Conservation (phyloP, 2,329 filamentous ascomycete genomes). For the Ophiocordyceps camponoti-saundersi region DNA sequence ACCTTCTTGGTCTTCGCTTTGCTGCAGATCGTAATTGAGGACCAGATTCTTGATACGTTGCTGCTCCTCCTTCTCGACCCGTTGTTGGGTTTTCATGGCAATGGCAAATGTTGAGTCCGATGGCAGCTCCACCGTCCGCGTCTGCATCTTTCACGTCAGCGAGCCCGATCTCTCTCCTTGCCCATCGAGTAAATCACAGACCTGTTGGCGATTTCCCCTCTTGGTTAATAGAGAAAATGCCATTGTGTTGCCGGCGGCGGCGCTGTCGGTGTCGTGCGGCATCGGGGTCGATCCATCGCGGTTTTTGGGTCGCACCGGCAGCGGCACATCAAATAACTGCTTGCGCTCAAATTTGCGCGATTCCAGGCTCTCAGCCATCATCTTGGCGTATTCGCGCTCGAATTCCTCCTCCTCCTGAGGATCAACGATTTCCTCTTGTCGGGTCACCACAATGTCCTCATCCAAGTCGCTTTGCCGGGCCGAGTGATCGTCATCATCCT, state of each 20-base stretch:
- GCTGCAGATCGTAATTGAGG: constrained; percentile 85
- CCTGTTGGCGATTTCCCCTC: constrained; percentile 88
- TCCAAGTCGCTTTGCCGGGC: constrained; percentile 47
- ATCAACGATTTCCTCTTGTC: constrained; percentile 77
- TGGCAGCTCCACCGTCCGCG: constrained; percentile 75
- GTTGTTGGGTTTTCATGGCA: constrained; percentile 89
- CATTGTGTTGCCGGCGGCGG: constrained; percentile 45
- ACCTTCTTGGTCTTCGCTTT: constrained; percentile 69
- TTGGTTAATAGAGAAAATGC: constrained; percentile 93
- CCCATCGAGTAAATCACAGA: constrained; percentile 13
- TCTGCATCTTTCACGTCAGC: constrained; percentile 29
- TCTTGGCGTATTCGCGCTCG: constrained; percentile 90
- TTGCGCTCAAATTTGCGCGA: constrained; percentile 94
- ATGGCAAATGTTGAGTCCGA: constrained; percentile 89
- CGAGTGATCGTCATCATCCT: constrained; percentile 32
- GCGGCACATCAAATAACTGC: constrained; percentile 83
- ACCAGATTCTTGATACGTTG: constrained; percentile 97
- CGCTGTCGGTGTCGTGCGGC: constrained; percentile 9
- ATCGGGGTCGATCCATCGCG: constrained; percentile 34
- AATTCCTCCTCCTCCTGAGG: constrained; percentile 94
- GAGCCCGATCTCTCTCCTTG: background rate
- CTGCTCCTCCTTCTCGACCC: constrained; percentile 89
- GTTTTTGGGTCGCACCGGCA: constrained; percentile 66
- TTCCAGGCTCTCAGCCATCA: constrained; percentile 95
- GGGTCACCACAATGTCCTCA: constrained; percentile 85